Percentiles rank a stretch among this genome's conserved stretches.
Evolutionary conservation across 371 early-diverging fungal genomes (phyloP).

Genomic region (Syncephalastrum contaminatum): DNA sequence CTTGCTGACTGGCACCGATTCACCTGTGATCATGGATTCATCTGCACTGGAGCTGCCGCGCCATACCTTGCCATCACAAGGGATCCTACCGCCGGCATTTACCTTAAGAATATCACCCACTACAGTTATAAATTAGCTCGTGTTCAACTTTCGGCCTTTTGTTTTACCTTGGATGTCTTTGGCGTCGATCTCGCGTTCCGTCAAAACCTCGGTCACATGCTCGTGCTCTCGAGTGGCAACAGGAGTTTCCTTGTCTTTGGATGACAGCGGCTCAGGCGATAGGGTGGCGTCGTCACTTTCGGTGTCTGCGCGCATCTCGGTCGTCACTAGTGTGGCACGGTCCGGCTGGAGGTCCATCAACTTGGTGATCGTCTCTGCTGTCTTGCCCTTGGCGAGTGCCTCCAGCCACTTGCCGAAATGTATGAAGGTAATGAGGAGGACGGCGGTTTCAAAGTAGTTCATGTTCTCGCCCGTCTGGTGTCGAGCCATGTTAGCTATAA

Average conservation of each 20-base stretch:
- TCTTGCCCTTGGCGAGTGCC: conserved; percentile 68
- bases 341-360: conserved; percentile 71
- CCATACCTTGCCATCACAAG: conserved; percentile 69
- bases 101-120: conserved; percentile 66
- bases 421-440: conserved; percentile 69
- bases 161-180: conserved; percentile 48
- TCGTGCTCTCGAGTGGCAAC: conserved; percentile 7
- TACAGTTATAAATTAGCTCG: conserved; percentile 6
- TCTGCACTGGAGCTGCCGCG: conserved; percentile 63
- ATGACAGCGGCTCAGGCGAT: background rate
- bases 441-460: conserved; percentile 68
- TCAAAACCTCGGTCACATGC: conserved; percentile 13
- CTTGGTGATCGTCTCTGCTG: conserved; percentile 68
- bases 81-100: conserved; percentile 66
- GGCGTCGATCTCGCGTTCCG: conserved; percentile 39
- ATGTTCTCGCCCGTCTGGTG: conserved; percentile 26
- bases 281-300: conserved; percentile 1
- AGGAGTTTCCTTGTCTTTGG: background rate
- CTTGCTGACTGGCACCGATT: conserved; percentile 72
- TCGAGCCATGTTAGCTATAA: conserved; percentile 52
- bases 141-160: background rate
- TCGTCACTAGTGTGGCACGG: conserved; percentile 46
- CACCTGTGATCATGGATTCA: conserved; percentile 86
- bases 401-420: conserved; percentile 72
- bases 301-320: conserved; percentile 9